These are phyloP conservation scores for Mucor racemosus DNA, from an alignment of 371 early-diverging fungal species.

Conservation along the genomic window DNA sequence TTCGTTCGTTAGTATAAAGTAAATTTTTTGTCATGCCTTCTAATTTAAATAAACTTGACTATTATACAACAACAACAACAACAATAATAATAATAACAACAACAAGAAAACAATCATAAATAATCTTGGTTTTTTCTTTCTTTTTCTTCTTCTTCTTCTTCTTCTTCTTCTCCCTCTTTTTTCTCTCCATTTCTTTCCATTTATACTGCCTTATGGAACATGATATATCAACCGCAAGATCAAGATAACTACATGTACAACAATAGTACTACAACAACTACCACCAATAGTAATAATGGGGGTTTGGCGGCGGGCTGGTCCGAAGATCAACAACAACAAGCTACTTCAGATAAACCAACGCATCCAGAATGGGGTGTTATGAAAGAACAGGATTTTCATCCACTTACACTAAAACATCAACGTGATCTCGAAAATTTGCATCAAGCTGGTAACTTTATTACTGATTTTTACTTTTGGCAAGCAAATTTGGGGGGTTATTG, in stretches of 20 bases:
- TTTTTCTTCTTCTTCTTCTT: not conserved
- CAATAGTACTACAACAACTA: not conserved
- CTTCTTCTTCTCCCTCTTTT: constrained; percentile 1
- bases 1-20: constrained; percentile 14
- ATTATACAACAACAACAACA: not conserved
- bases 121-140: not conserved
- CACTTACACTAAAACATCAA: constrained; percentile 49
- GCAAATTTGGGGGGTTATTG: constrained; percentile 57
- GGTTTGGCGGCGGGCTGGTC: constrained; percentile 20
- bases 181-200: not conserved
- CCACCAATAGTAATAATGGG: not conserved
- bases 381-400: constrained; percentile 52
- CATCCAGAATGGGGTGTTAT: constrained; percentile 58
- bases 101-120: not conserved
- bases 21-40: not conserved
- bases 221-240: constrained; percentile 8
- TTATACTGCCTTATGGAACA: constrained; percentile 2
- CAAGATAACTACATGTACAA: constrained; percentile 8
- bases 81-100: not conserved
- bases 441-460: constrained; percentile 31
- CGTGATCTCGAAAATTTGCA: constrained; percentile 46
- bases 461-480: constrained; percentile 58
- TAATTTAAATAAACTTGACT: not conserved
- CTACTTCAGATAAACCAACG: not conserved
- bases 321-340: constrained; percentile 13